Evolutionary conservation across 169 alveolate genomes (phyloP).

Genomic region (Hammondia hammondi): DNA sequence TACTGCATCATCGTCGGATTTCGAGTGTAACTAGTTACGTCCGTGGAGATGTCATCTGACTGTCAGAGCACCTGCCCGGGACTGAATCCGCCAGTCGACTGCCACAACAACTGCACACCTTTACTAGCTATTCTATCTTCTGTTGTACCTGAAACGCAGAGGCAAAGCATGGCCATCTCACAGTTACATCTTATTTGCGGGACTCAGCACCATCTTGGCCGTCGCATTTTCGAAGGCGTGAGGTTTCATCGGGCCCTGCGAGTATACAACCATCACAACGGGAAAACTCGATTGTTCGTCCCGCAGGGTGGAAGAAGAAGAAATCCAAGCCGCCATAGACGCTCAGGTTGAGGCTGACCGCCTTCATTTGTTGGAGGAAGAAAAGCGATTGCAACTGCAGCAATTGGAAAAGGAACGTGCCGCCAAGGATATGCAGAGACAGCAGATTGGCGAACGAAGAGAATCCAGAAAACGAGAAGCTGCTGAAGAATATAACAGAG

Average conservation of each 20-base stretch:
- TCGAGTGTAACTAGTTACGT: no score
- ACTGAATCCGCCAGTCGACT: no score
- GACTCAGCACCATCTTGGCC: no score
- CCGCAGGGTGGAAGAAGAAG: constrained; percentile 24
- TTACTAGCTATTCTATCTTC: no score
- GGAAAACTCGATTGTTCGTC: not conserved
- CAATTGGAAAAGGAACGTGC: not conserved
- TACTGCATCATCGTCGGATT: no score
- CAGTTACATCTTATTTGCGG: no score
- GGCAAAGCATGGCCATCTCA: not conserved
- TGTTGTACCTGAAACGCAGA: not conserved
- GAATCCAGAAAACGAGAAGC: not conserved
- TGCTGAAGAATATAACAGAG: not conserved
- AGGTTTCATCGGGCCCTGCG: no score
- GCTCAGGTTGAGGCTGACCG: constrained; percentile 27
- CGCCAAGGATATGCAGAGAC: constrained; percentile 4
- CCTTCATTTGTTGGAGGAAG: constrained; percentile 12
- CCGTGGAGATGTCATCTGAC: no score
- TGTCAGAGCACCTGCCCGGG: no score
- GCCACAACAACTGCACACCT: no score
- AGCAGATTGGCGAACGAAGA: not conserved
- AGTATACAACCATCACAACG: no score
- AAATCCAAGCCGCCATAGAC: constrained; percentile 4
- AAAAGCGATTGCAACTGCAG: constrained; percentile 24
- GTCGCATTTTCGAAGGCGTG: no score